Conservation (phyloP, 129 eudicot genomes). For the Lactuca saligna region DNA sequence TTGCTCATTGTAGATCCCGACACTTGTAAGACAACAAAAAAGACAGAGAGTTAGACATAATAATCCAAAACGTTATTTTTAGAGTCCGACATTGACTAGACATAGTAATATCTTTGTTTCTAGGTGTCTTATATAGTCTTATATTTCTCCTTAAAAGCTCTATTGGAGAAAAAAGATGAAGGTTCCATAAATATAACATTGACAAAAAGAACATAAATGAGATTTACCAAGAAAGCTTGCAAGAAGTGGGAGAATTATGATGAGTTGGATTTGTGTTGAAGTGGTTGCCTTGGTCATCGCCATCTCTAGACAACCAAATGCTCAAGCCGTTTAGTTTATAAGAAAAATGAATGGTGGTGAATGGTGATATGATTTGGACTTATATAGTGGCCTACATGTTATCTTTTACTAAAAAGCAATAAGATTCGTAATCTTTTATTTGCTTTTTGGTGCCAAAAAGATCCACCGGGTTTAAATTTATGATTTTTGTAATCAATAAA, state of each 20-base stretch:
- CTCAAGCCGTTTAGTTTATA: not conserved
- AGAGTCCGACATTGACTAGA: not conserved
- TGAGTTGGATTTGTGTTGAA: slow-evolving; percentile 15
- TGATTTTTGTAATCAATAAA: too few species aligned
- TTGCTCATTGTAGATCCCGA: not conserved
- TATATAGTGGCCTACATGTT: slow-evolving; percentile 21
- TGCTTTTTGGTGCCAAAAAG: slow-evolving; percentile 23
- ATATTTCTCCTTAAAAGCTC: too few species aligned
- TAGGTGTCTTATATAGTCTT: too few species aligned
- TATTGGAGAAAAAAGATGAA: too few species aligned
- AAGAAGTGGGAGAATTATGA: slow-evolving; percentile 7
- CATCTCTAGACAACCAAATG: not conserved
- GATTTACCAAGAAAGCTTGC: slow-evolving; percentile 25
- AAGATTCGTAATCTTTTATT: slow-evolving; percentile 24
- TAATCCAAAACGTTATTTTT: not conserved
- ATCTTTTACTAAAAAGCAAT: slow-evolving; percentile 10
- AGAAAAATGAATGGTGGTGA: not conserved
- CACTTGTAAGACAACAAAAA: slow-evolving; percentile 5
- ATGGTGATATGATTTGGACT: slow-evolving; percentile 2
- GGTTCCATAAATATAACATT: not conserved
- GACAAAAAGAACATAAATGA: not conserved
- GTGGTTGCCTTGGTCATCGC: slow-evolving; percentile 6
- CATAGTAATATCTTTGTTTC: too few species aligned
- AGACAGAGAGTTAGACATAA: not conserved
- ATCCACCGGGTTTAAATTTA: not conserved